Evolutionary conservation across 2,329 filamentous ascomycete species (phyloP).

Genomic region (Trichoderma pleuroti): DNA sequence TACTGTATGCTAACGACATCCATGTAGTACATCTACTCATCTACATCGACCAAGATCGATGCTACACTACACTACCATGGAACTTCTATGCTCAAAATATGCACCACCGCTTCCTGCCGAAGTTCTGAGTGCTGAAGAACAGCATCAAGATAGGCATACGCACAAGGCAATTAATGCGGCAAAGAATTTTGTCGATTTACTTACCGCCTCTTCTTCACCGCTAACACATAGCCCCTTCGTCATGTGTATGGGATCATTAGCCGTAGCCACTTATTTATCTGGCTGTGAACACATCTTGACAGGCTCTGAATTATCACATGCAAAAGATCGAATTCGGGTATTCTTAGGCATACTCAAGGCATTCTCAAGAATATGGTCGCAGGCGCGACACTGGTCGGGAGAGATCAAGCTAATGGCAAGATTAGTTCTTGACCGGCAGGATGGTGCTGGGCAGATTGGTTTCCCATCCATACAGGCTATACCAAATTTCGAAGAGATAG

Average conservation of each 20-base stretch:
- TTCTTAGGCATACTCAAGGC: conserved; percentile 22
- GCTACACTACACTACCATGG: conserved; percentile 23
- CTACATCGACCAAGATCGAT: conserved; percentile 22
- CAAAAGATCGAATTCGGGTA: conserved; percentile 21
- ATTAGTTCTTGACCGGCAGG: conserved; percentile 8
- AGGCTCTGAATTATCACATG: conserved; percentile 5
- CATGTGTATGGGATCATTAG: conserved; percentile 24
- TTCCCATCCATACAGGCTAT: background rate
- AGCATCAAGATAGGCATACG: conserved; percentile 20
- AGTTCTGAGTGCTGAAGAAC: conserved; percentile 17
- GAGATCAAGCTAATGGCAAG: conserved; percentile 22
- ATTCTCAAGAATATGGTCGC: conserved; percentile 22
- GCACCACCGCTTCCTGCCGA: conserved; percentile 22
- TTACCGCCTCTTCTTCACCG: conserved; percentile 19
- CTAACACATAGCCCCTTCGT: conserved; percentile 22
- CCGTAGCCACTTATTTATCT: conserved; percentile 22
- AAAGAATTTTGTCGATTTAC: conserved; percentile 20
- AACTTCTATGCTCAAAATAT: conserved; percentile 24
- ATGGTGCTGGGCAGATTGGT: background rate
- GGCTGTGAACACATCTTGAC: conserved; percentile 19
- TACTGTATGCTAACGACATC: background rate
- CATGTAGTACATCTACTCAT: conserved; percentile 19
- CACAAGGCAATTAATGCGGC: conserved; percentile 20
- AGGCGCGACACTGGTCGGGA: conserved; percentile 19
- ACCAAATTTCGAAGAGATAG: background rate